Conservation (phyloP, 2,329 filamentous ascomycete species). For the Ophiostoma piceae region DNA sequence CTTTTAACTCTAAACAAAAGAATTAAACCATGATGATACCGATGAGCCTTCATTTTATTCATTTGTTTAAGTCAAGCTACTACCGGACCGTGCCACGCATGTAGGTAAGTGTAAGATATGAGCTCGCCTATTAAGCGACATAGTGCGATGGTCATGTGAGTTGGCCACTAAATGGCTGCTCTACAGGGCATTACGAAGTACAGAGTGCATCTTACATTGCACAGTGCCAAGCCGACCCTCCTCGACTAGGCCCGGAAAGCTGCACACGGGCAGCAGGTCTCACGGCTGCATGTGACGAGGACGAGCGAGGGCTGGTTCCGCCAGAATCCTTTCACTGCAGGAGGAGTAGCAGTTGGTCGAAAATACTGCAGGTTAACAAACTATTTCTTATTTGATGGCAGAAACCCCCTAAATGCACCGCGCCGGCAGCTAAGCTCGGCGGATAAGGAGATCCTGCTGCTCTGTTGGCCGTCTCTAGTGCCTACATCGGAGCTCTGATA, state of each 20-base stretch:
- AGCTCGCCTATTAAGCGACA: not conserved
- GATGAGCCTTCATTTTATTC: too few relatives aligned
- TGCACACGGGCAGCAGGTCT: not conserved
- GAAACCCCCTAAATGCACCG: not conserved
- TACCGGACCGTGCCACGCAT: not conserved
- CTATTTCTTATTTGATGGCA: not conserved
- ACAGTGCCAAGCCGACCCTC: not conserved
- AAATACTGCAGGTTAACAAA: not conserved
- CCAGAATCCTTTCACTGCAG: not conserved
- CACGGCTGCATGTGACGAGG: not conserved
- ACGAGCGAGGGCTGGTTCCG: not conserved
- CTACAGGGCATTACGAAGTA: not conserved
- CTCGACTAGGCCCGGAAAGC: not conserved
- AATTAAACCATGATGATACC: too few relatives aligned
- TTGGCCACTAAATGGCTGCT: not conserved
- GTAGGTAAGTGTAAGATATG: not conserved
- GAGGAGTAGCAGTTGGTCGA: not conserved
- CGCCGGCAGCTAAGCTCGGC: not conserved
- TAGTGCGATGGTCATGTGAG: not conserved
- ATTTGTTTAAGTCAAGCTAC: too few relatives aligned
- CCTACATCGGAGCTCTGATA: constrained; percentile 8
- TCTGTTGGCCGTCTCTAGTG: not conserved
- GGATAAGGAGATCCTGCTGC: not conserved
- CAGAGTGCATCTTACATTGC: not conserved
- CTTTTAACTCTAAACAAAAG: too few relatives aligned